Evolutionary conservation across 176 grass and related monocot species (phyloP), one percentile per base, ranked within the genome.

Genomic region (Aegilops sharonensis): DNA sequence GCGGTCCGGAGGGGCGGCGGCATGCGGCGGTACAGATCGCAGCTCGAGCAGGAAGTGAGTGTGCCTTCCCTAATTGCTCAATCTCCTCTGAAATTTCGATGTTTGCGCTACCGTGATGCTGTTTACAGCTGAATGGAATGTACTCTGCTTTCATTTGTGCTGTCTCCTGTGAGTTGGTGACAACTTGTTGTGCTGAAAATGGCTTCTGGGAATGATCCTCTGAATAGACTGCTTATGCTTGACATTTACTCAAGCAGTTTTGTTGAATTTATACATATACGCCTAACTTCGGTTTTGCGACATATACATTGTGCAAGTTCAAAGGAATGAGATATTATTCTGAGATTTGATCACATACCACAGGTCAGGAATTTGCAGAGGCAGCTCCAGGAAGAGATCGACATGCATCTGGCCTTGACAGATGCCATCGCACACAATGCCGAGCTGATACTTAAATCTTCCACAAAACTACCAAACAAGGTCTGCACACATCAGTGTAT

Each of bases 371-470:
- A 85, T 47, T 85, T 99, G 82, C 90, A 96, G 84, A 89, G 63
- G 73, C 87, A 99, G 36, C 94, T 99, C 24, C 85, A 96, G 80
- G 90, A 94, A 89, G 97, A 99, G 89, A 89, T 94, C 50, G 90
- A 99, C 84, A 92, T 99, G 80, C 94, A 99, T 82, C 61, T 94
- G 68, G 90, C 90, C 1, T 88, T 99, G 77, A 91, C 94, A 23
- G 90, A 91, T 91, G 97, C 92, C 60, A 86, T 99, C 31, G 76
- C 92, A 69, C 83, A 89, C 78, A 80, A 96, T 79, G 78, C 90
- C 1, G 62, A 87, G 21, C 62, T 93, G 35, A 87, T 89, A 56
- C 89, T 96, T 17, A 91, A 96, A 64, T 90, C 89, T 64, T 91
- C 94, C 80, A 80, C 68, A 42, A 99, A 91, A 65, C 81, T 99